Evolutionary conservation across 2,329 filamentous ascomycete species (phyloP).

Genomic region (Aspergillus glaucus): DNA sequence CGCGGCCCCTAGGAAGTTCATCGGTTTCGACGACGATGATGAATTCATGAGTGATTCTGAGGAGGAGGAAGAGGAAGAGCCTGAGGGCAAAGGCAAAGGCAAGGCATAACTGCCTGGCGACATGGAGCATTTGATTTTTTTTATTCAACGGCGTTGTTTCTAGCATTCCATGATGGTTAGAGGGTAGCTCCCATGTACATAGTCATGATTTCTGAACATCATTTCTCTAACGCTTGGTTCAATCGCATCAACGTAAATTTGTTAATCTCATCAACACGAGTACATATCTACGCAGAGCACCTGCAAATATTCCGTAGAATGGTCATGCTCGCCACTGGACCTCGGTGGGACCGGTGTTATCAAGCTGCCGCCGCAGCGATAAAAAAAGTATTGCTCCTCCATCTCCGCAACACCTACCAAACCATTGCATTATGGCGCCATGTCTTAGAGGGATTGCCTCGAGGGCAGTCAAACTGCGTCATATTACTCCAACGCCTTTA

Average conservation of each 20-base stretch:
- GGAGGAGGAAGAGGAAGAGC: slow-evolving; percentile 23
- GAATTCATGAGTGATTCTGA: slow-evolving; percentile 42
- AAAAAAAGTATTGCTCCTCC: background rate
- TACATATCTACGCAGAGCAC: no score
- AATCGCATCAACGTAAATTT: background rate
- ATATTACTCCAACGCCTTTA: background rate
- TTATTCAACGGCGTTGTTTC: background rate
- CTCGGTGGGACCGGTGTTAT: background rate
- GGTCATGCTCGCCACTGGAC: background rate
- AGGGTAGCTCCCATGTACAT: no score
- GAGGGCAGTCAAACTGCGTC: slow-evolving; percentile 9
- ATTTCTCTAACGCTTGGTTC: background rate
- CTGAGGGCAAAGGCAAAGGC: slow-evolving; percentile 31
- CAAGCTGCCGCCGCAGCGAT: background rate
- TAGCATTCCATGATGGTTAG: no score
- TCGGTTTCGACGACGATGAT: slow-evolving; percentile 46
- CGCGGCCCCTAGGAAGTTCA: slow-evolving; percentile 31
- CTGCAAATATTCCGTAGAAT: no score
- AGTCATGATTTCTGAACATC: no score
- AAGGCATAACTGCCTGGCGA: slow-evolving; percentile 19
- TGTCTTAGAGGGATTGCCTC: slow-evolving; percentile 19
- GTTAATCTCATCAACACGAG: no score
- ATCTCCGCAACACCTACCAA: slow-evolving; percentile 1
- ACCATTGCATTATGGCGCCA: slow-evolving; percentile 20
- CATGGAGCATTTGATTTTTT: background rate